Conservation (phyloP, 1,139 yeast genomes). For the Geotrichum histeridarum region DNA sequence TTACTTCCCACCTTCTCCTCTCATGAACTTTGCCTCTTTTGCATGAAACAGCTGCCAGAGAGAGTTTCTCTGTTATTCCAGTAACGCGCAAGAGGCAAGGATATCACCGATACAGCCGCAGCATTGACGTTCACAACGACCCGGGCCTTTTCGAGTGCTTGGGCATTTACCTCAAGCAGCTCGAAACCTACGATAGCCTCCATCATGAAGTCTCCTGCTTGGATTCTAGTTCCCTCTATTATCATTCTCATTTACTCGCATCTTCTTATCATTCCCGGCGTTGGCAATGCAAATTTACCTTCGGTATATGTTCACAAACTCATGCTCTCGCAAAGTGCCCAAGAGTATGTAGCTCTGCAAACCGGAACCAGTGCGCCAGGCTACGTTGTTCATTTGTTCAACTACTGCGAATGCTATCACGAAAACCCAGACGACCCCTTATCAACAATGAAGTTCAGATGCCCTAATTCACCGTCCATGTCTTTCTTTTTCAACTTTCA, state of each 20-base stretch:
- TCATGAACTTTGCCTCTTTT: too few species aligned
- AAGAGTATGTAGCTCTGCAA: conserved; percentile 4
- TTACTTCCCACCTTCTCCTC: background rate
- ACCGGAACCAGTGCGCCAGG: conserved; percentile 12
- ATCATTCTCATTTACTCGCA: conserved; percentile 12
- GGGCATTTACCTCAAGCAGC: too few species aligned
- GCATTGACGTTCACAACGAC: too few species aligned
- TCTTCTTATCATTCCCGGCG: conserved; percentile 14
- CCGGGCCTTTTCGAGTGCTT: too few species aligned
- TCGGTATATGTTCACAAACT: conserved; percentile 10
- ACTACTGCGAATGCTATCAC: conserved; percentile 10
- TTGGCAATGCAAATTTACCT: background rate
- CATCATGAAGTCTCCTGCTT: conserved; percentile 18
- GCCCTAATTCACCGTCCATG: background rate
- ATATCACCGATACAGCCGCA: background rate
- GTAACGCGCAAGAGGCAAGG: too few species aligned
- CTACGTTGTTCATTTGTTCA: conserved; percentile 11
- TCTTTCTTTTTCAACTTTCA: conserved; percentile 11
- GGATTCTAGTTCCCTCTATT: conserved; percentile 15
- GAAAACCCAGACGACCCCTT: background rate
- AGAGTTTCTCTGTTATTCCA: too few species aligned
- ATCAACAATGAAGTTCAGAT: background rate
- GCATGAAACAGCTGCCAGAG: too few species aligned
- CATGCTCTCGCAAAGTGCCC: conserved; percentile 7
- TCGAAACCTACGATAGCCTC: too few species aligned